Conservation (phyloP, 441 rosid species). For the Pelargonium australe region DNA sequence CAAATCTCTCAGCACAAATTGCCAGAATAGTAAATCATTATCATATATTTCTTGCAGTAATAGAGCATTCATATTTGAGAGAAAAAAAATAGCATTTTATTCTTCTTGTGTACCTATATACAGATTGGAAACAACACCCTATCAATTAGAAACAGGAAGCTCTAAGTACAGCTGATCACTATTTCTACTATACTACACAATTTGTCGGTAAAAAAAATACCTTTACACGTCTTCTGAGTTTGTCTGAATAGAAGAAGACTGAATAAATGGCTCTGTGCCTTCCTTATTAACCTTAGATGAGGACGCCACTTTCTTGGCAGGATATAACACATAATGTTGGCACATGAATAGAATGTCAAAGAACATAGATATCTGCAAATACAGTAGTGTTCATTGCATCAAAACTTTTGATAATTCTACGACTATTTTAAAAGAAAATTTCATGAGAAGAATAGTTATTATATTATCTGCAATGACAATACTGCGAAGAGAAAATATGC, state of each 20-base stretch:
- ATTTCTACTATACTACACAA: not conserved
- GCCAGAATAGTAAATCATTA: too few species aligned
- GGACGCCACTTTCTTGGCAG: slow-evolving; percentile 30
- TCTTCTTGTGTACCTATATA: not conserved
- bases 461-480: too few species aligned
- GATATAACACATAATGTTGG: slow-evolving; percentile 53
- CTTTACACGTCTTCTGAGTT: slow-evolving; percentile 40
- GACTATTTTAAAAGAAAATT: too few species aligned
- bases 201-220: not conserved
- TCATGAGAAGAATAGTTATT: too few species aligned
- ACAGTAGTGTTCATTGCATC: not conserved
- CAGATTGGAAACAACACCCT: not conserved
- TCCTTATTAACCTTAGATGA: slow-evolving; percentile 30
- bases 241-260: slow-evolving; percentile 25
- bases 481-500: too few species aligned
- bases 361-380: slow-evolving; percentile 56
- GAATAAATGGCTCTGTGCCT: slow-evolving; percentile 40
- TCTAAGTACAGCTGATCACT: not conserved
- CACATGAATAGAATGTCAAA: slow-evolving; percentile 73
- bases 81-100: not conserved
- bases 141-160: not conserved
- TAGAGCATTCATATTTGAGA: too few species aligned
- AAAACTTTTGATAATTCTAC: not conserved
- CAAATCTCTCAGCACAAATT: too few species aligned
- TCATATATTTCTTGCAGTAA: too few species aligned